Evolutionary conservation across 1,139 yeast species (phyloP).

Genomic region (Suhomyces coccinellae): DNA sequence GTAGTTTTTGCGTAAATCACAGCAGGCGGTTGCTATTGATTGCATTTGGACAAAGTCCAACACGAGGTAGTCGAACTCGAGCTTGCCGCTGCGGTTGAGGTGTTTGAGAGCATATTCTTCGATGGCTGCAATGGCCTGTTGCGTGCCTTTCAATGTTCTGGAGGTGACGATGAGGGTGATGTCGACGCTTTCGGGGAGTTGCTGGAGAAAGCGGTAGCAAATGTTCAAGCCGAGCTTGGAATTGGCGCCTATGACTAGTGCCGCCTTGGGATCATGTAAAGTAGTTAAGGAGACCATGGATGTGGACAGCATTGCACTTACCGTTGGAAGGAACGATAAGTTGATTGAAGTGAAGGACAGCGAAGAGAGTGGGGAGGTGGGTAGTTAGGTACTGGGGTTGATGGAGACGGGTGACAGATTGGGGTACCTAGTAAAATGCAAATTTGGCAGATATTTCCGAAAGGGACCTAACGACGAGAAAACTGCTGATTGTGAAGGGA

Average conservation of each 20-base stretch:
- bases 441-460: no score
- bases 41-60: conserved; percentile 90
- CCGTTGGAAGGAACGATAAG: no score
- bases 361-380: not conserved
- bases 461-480: no score
- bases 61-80: conserved; percentile 83
- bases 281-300: conserved; percentile 4
- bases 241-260: conserved; percentile 46
- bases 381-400: not conserved
- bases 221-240: conserved; percentile 85
- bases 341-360: not conserved
- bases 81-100: conserved; percentile 40
- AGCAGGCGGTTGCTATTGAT: conserved; percentile 70
- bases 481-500: no score
- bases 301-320: conserved; percentile 1
- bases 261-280: conserved; percentile 30
- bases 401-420: no score
- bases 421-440: no score
- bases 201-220: conserved; percentile 72
- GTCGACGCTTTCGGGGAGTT: conserved; percentile 49
- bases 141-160: conserved; percentile 80
- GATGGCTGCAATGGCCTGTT: conserved; percentile 68
- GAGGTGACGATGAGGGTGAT: conserved; percentile 88
- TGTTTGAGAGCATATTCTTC: conserved; percentile 48
- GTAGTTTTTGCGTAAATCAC: conserved; percentile 66